Percentiles rank a stretch among this genome's conserved stretches.
These are phyloP conservation scores for Fraxinus sp. DNA, from an alignment of 305 asterid genomes.

Conservation along the genomic window DNA sequence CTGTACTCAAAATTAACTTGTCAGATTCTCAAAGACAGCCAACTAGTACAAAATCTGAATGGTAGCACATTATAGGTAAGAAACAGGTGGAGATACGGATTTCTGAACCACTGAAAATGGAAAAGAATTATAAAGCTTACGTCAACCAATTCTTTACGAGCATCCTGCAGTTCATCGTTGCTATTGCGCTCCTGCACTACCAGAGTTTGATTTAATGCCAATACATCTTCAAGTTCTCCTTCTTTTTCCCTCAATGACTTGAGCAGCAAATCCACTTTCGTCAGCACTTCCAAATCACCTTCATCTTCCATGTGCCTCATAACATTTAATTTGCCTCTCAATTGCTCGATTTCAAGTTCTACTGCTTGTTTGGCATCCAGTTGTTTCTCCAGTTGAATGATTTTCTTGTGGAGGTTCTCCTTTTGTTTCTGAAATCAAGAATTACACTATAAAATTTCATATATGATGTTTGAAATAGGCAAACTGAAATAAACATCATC, in stretches of 20 bases:
- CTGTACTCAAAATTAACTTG: neutral
- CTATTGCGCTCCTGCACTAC: slow-evolving; percentile 68
- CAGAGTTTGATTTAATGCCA: slow-evolving; percentile 57
- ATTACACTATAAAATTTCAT: slow-evolving; percentile 19
- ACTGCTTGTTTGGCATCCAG: slow-evolving; percentile 75
- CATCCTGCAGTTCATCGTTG: slow-evolving; percentile 85
- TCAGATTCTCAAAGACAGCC: neutral
- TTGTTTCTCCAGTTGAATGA: slow-evolving; percentile 67
- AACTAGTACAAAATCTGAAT: neutral
- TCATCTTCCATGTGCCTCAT: slow-evolving; percentile 66
- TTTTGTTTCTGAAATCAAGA: slow-evolving; percentile 69
- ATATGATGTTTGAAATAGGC: slow-evolving; percentile 20
- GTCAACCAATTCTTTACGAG: slow-evolving; percentile 77
- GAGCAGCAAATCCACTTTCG: slow-evolving; percentile 51
- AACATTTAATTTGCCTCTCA: slow-evolving; percentile 69
- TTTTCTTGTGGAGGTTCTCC: slow-evolving; percentile 70
- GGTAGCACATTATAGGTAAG: neutral
- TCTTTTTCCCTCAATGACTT: slow-evolving; percentile 69
- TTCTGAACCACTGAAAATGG: neutral
- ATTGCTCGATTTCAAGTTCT: slow-evolving; percentile 72
- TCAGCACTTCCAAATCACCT: slow-evolving; percentile 60
- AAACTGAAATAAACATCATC: slow-evolving; percentile 21
- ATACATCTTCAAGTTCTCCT: slow-evolving; percentile 61
- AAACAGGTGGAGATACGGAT: neutral
- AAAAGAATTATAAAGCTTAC: slow-evolving; percentile 43